Evolutionary conservation across 768 basidiomycete genomes (phyloP), one percentile per base, ranked within the genome.

Genomic region (Cystoderma amianthinum): DNA sequence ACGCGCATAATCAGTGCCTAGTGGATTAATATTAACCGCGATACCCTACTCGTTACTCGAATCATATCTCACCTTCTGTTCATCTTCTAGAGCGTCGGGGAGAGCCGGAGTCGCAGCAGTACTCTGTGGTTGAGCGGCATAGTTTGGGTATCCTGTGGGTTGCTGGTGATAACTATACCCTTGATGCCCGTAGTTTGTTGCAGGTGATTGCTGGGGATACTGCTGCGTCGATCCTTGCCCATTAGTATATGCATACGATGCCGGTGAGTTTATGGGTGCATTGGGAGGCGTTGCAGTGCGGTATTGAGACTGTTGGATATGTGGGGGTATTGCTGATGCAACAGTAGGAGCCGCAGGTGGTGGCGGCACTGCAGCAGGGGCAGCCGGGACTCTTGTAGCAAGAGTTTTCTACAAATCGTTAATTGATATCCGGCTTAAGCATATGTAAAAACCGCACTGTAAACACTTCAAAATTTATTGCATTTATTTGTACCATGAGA

Each of bases 1-100:
- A 94, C 82, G 40, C 82, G 82, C 64, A 86, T 71, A 25, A 94
- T 79, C 61, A 90, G 77, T 28, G 75, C 75, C 83, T 82, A 45
- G n/a, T n/a, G n/a, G n/a, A n/a, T n/a, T 50, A 39, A 43, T 42
- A 5, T 53, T 49, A 19, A 58, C 38, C 10, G 43, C 44, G 41
- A 32, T 19, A 40, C 28, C 1, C 17, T 30, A 18, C 39, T 36
- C 19, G 46, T 17, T n/a, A 12, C 44, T 22, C 44, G n/a, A n/a
- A n/a, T n/a, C n/a, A 37, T 21, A 17, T 30, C 57, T 28, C 42
- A 78, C 82, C 69, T 79, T 84, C 50, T 84, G 82, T 4, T 82
- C 81, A 35, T 84, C 80, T 7, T 80, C 73, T 24, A 86, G 63
- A 2, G 76, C 65, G 19, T 76, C 75, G 5, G 72, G 71, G n/a